Conservation (phyloP, 306 rosid species). For the Cicer arietinum region DNA sequence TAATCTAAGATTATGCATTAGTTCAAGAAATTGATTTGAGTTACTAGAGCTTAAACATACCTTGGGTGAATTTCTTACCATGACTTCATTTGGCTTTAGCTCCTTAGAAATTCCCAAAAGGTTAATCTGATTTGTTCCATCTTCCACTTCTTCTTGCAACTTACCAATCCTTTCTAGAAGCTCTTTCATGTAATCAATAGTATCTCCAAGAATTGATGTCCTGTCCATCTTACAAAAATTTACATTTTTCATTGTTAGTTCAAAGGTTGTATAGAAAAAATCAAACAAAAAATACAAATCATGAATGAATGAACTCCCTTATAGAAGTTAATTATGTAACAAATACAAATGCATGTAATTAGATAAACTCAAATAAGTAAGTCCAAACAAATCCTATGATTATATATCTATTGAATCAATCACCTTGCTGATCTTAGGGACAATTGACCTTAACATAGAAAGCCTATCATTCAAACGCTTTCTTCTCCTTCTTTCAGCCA, state of each 20-base stretch:
- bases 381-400: conserved; percentile 14
- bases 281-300: conserved; percentile 18
- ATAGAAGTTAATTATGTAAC: too few relatives aligned
- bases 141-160: conserved; percentile 73
- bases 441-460: conserved; percentile 91
- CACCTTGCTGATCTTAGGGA: conserved; percentile 95
- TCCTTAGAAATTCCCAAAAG: conserved; percentile 66
- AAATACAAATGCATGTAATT: too few relatives aligned
- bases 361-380: too few relatives aligned
- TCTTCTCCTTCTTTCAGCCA: conserved; percentile 93
- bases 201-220: conserved; percentile 96
- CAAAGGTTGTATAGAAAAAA: conserved; percentile 6
- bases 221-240: conserved; percentile 81
- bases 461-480: conserved; percentile 84
- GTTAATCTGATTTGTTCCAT: conserved; percentile 54
- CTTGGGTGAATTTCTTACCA: conserved; percentile 90
- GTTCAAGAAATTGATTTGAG: conserved; percentile 3
- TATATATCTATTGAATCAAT: conserved; percentile 39
- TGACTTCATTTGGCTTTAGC: conserved; percentile 68
- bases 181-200: conserved; percentile 97
- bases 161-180: conserved; percentile 82
- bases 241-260: conserved; percentile 38
- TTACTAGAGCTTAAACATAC: conserved; percentile 47
- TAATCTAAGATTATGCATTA: conserved; percentile 23
- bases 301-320: conserved; percentile 26